Percentiles rank a stretch among this genome's conserved stretches.
Conservation (phyloP, 495 filamentous ascomycete genomes). For the Penicillium verhagenii region DNA sequence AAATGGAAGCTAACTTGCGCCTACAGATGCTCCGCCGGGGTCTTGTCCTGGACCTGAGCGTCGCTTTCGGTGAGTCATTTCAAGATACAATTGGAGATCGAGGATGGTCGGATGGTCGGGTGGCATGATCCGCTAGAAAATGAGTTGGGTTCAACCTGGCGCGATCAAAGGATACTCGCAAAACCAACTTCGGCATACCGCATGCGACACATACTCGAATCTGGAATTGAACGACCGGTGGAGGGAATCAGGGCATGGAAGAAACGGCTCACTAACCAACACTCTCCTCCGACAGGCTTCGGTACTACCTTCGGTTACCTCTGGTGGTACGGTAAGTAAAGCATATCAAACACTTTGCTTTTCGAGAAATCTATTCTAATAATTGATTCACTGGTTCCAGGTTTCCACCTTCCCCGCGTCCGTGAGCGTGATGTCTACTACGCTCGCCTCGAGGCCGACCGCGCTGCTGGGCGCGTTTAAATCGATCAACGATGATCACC, state of each 20-base stretch:
- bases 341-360: neutral
- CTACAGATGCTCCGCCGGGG: slow-evolving; percentile 68
- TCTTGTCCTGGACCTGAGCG: slow-evolving; percentile 76
- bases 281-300: slow-evolving; percentile 50
- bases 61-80: slow-evolving; percentile 64
- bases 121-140: slow-evolving; percentile 20
- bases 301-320: slow-evolving; percentile 70
- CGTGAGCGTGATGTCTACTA: slow-evolving; percentile 75
- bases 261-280: slow-evolving; percentile 5
- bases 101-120: too few species aligned
- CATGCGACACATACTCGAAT: too few species aligned
- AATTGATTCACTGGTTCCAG: slow-evolving; percentile 29
- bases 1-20: slow-evolving; percentile 8
- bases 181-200: neutral
- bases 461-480: slow-evolving; percentile 46
- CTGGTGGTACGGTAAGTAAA: slow-evolving; percentile 77
- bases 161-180: slow-evolving; percentile 6
- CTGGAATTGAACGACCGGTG: neutral
- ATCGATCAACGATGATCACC: slow-evolving; percentile 19
- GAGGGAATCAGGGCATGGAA: neutral
- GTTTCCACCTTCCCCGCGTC: slow-evolving; percentile 76
- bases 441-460: slow-evolving; percentile 69
- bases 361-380: neutral
- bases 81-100: neutral
- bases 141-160: neutral